Base-by-base conservation (phyloP, 2,329 filamentous ascomycete species). In the Fusarium annulatum region DNA sequence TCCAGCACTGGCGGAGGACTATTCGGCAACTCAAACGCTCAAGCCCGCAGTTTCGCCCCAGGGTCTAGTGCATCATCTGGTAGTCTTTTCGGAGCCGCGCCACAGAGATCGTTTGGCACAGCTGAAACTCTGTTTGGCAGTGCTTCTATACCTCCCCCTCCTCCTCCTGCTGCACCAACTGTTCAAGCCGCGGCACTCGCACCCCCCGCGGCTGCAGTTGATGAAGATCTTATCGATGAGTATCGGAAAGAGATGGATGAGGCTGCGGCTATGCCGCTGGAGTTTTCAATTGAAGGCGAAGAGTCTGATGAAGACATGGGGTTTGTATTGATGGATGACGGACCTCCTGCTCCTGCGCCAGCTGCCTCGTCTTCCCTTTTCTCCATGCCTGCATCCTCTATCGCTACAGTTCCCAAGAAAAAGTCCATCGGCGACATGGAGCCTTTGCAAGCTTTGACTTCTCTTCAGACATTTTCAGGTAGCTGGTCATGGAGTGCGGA, bases 401-500 rank as follows among this genome's bases (percentile, higher is more conserved):
- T 19, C 2, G 1, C 57, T 21, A 1, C 45, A 9, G 23, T 26
- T 9, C 15, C 23, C 7, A 53, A 34, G 21, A 8, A 1, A 19
- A 36, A n/a, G 1, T 2, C 23, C 8, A 12, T 45, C 6, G 57
- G 55, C 19, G 45, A 39, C 4, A 48, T 61, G 18, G 30, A 63
- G 10, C 69, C 75, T 7, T 62, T 81, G 8, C 71, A 78, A 39
- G 72, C 71, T 0, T 76, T 93, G 5, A 88, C 92, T 9, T 74
- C 74, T 1, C 80, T 89, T 7, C 91, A 93, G 78, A 81, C 80
- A 1, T 81, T 82, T 46, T 55, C 61, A 3, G 81, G 81, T 9
- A 78, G 69, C 53, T 82, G 81, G 81, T n/a, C 56, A 0, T 82
- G 80, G 80, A 77, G 34, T 9, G 1, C 26, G 1, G 48, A 69